A percentile compares a stretch with the other conserved stretches of the same genome.
These are phyloP conservation scores for Candida alai DNA, from an alignment of 805 yeast genomes.

Conservation along the genomic window DNA sequence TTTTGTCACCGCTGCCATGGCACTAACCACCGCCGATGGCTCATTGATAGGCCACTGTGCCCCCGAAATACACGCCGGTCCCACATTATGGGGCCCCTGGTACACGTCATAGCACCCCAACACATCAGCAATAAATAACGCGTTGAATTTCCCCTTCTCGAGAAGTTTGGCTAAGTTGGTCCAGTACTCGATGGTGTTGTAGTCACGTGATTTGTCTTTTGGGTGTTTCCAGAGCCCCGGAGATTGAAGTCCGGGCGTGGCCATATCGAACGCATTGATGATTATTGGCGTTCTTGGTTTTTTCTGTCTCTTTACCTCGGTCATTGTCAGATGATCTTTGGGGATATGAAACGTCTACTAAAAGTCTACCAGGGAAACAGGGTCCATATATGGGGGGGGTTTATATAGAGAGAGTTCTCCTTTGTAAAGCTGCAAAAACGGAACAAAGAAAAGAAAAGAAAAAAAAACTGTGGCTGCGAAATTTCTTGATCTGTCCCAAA, in stretches of 20 bases:
- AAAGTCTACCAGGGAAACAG: too few species aligned
- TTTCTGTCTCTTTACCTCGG: conserved; percentile 8
- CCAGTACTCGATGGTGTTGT: conserved; percentile 28
- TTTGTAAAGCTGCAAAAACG: too few species aligned
- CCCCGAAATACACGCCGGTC: conserved; percentile 31
- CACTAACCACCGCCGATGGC: conserved; percentile 33
- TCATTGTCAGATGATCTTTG: too few species aligned
- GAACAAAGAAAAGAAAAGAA: too few species aligned
- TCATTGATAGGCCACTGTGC: conserved; percentile 37
- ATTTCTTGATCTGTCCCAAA: too few species aligned
- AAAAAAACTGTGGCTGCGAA: too few species aligned
- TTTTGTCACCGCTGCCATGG: conserved; percentile 44
- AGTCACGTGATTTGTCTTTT: conserved; percentile 26
- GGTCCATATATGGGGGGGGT: too few species aligned
- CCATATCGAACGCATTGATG: conserved; percentile 38
- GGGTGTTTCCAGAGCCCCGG: conserved; percentile 40
- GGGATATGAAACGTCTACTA: too few species aligned
- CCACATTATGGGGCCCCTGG: conserved; percentile 36
- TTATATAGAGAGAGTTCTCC: too few species aligned
- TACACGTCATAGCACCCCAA: conserved; percentile 39
- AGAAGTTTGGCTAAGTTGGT: conserved; percentile 35
- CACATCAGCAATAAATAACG: conserved; percentile 39
- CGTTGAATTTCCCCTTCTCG: conserved; percentile 38
- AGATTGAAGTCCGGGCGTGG: conserved; percentile 18
- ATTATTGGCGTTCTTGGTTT: conserved; percentile 20